Percentiles rank a stretch among this genome's conserved stretches.
phyloP scores from a whole-genome alignment of 1,284 basidiomycete species.

The Mycena citricolor region DNA sequence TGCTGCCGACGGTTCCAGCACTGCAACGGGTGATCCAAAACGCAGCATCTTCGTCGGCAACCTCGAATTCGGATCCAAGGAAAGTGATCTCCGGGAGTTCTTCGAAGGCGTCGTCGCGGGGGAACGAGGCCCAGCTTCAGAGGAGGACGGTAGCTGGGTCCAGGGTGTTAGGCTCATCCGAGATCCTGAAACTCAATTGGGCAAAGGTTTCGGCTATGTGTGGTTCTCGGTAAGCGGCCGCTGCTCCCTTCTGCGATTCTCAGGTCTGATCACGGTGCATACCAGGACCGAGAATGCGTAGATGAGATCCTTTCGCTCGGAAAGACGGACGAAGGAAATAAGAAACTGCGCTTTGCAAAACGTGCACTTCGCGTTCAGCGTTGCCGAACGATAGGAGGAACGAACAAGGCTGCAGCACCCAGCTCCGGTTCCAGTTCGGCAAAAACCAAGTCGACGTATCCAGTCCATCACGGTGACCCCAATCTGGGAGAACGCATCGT shows the following conservation, averaged over 20 bases:
- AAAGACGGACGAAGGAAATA: slow-evolving; percentile 21
- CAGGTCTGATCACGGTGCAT: slow-evolving; percentile 1
- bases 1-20: slow-evolving; percentile 9
- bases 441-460: slow-evolving; percentile 10
- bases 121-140: slow-evolving; percentile 65
- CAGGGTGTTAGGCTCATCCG: slow-evolving; percentile 79
- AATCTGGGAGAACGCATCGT: slow-evolving; percentile 74
- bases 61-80: slow-evolving; percentile 88
- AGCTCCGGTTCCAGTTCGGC: background rate
- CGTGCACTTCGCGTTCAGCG: slow-evolving; percentile 84
- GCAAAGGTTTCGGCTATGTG: slow-evolving; percentile 98
- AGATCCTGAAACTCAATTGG: slow-evolving; percentile 91
- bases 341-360: slow-evolving; percentile 84
- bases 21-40: slow-evolving; percentile 63
- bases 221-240: slow-evolving; percentile 71
- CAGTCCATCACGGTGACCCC: slow-evolving; percentile 64
- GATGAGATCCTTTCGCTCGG: slow-evolving; percentile 81
- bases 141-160: slow-evolving; percentile 14
- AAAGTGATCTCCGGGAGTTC: slow-evolving; percentile 86
- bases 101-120: slow-evolving; percentile 79
- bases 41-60: slow-evolving; percentile 89
- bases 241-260: background rate
- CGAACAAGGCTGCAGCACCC: background rate
- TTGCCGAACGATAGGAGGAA: slow-evolving; percentile 30
- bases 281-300: slow-evolving; percentile 82